These are phyloP conservation scores for Colletotrichum sp. DNA, from an alignment of 2,329 filamentous ascomycete species.

Conservation along the genomic window DNA sequence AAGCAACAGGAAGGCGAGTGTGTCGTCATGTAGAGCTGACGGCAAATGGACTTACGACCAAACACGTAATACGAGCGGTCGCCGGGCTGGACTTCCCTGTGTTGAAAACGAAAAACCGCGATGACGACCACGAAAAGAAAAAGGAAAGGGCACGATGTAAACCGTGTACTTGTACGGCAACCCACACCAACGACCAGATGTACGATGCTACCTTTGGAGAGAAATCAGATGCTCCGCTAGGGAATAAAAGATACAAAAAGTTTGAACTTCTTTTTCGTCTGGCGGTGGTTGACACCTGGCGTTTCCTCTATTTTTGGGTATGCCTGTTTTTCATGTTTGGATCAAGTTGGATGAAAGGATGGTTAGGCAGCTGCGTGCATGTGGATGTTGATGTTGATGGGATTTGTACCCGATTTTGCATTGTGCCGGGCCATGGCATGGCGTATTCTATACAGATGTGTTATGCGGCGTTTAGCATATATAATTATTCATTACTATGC, in stretches of 20 bases:
- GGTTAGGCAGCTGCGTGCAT: neutral
- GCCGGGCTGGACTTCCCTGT: neutral
- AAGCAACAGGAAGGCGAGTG: slow-evolving; percentile 91
- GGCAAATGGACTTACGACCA: neutral
- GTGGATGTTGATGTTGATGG: neutral
- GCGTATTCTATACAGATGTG: neutral
- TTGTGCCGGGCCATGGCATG: neutral
- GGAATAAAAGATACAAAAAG: neutral
- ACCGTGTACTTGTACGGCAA: neutral
- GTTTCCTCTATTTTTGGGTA: neutral
- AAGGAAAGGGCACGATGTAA: neutral
- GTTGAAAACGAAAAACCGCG: neutral
- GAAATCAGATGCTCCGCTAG: neutral
- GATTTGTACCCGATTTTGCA: neutral
- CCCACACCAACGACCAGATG: neutral
- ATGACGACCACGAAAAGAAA: neutral
- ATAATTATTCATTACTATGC: neutral
- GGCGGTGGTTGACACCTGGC: neutral
- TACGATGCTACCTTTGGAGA: neutral
- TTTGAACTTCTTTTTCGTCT: neutral
- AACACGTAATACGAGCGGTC: neutral
- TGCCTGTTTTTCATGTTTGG: neutral
- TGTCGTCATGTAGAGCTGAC: slow-evolving; percentile 71
- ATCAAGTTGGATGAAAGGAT: neutral
- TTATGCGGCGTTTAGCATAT: neutral